Percentiles rank a stretch among this genome's conserved stretches.
Evolutionary conservation across 176 grass and related monocot species (phyloP).

Genomic region (Avena sativa): DNA sequence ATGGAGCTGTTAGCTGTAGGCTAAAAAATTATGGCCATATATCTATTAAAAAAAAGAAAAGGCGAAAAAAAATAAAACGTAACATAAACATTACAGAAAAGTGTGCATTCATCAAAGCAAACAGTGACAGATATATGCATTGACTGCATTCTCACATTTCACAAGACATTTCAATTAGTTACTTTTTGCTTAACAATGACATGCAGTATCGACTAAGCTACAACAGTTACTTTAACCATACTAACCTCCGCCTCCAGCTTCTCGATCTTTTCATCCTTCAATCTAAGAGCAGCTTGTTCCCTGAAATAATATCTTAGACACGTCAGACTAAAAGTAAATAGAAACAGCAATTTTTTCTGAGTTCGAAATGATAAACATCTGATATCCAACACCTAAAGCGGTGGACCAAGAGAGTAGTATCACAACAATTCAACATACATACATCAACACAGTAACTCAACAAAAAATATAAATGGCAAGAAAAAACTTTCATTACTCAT

Average conservation of each 20-base stretch:
- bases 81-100: conserved; percentile 8
- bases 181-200: background rate
- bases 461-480: background rate
- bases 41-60: background rate
- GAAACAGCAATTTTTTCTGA: conserved; percentile 12
- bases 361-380: background rate
- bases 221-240: background rate
- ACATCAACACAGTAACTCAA: background rate
- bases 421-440: background rate
- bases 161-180: background rate
- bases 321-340: background rate
- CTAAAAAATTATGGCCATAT: background rate
- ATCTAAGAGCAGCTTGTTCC: conserved; percentile 62
- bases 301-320: conserved; percentile 48
- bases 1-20: conserved; percentile 22
- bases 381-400: conserved; percentile 19
- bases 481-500: background rate
- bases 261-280: conserved; percentile 72
- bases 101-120: conserved; percentile 28
- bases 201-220: conserved; percentile 6
- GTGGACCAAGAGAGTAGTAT: background rate
- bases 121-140: background rate
- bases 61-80: background rate
- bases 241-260: conserved; percentile 85
- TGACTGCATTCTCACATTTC: background rate